These are phyloP conservation scores for Psilocybe mexicana DNA, from an alignment of 1,284 basidiomycete species.

Conservation along the genomic window DNA sequence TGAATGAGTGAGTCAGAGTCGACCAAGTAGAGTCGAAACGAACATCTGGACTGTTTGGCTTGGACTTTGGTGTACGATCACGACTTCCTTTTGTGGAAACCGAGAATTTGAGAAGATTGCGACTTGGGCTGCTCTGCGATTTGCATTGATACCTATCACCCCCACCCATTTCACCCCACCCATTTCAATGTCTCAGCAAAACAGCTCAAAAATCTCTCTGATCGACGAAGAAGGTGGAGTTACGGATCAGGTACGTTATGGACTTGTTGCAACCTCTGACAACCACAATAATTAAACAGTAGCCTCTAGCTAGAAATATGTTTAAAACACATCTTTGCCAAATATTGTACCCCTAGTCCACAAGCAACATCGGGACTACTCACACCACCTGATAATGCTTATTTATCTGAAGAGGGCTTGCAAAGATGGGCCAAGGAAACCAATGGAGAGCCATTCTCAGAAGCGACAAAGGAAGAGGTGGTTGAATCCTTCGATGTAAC, in stretches of 20 bases:
- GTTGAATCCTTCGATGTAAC: conserved; percentile 73
- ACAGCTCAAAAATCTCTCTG: conserved; percentile 30
- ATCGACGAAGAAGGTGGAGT: conserved; percentile 67
- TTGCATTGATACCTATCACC: background rate
- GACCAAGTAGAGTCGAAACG: background rate
- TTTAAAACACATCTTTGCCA: conserved; percentile 70
- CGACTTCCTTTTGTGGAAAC: conserved; percentile 18
- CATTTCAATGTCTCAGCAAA: conserved; percentile 11
- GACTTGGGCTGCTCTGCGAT: background rate
- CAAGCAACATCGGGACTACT: conserved; percentile 25
- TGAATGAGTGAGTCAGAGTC: conserved; percentile 21
- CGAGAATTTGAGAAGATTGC: background rate
- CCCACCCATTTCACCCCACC: background rate
- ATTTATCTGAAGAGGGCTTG: conserved; percentile 56
- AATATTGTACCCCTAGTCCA: conserved; percentile 62
- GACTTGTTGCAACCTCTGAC: background rate
- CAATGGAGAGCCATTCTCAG: conserved; percentile 70
- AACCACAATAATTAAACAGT: background rate
- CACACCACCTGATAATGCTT: conserved; percentile 58
- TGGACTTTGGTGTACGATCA: background rate
- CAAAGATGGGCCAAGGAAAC: conserved; percentile 77
- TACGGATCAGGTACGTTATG: conserved; percentile 52
- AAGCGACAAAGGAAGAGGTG: conserved; percentile 76
- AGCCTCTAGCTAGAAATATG: conserved; percentile 56
- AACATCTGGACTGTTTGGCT: background rate